Evolutionary conservation across 352 stramenopile species (phyloP), one percentile per base, ranked within the genome.

Genomic region (Globisporangium viniferum): DNA sequence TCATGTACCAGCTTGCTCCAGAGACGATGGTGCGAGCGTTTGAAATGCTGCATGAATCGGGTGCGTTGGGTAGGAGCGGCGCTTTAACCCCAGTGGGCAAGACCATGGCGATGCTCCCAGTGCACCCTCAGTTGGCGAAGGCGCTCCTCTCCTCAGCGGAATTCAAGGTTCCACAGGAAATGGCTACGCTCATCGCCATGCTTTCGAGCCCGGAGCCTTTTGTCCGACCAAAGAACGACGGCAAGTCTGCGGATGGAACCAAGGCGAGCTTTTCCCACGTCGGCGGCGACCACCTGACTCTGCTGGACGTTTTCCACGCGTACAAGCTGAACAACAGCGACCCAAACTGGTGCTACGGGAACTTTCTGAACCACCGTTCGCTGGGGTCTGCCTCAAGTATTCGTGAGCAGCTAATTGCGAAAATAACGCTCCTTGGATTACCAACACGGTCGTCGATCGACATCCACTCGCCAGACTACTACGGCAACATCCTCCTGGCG

Each of bases 1-100:
- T 99, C 71, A 99, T 99, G 96, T 97, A 99, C 73, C 98, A 98
- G 41, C 98, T 98, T 22, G 97, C 98, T 8, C 96, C 97, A 0
- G 97, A 99, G 74, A 99, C 98, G 31, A 77, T 99, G 22, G 99
- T 99, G 95, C 85, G 98, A 74, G 97, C 98, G 36, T 77, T 99
- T 36, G 98, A 99, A 74, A 91, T 98, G 75, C 80, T 99, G 51
- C 98, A 99, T 75, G 99, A 99, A 67, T 78, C 99, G 0, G 97
- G 97, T 53, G 98, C 97, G 20, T 70, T 99, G 3, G 96, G 24
- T 24, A 24, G 24, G 24, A 24, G 99, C 73, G 98, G 98, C 35
- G 90, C 98, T 39, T 81, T 99, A 22, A 99, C 98, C 12, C 73
- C 89, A 3, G 75, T 97, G 9, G 91, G 93, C 35, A 69, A 88